Percentiles rank a stretch among this genome's conserved stretches.
Evolutionary conservation across 163 green algal genomes (phyloP).

Genomic region (Chlamydomonas reinhardtii): DNA sequence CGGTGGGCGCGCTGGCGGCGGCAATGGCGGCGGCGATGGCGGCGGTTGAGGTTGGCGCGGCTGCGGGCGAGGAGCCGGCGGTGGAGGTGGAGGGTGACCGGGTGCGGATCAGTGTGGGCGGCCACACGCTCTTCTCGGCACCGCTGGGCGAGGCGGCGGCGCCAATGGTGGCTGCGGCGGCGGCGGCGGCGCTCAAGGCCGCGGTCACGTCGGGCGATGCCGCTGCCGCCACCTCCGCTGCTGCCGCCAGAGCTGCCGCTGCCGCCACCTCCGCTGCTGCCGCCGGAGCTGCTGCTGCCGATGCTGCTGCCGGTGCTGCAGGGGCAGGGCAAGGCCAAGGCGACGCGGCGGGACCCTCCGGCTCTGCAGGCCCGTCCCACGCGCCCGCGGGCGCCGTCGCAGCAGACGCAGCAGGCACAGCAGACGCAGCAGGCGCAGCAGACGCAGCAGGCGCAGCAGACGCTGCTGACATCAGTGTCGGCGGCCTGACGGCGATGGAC

Average conservation of each 20-base stretch:
- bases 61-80: background rate
- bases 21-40: constrained; percentile 8
- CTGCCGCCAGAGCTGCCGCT: background rate
- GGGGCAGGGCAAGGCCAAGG: too few species aligned
- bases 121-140: background rate
- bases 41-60: background rate
- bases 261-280: too few species aligned
- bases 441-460: too few species aligned
- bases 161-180: background rate
- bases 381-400: too few species aligned
- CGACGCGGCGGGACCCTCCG: too few species aligned
- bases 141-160: background rate
- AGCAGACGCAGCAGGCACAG: too few species aligned
- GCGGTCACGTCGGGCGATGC: background rate
- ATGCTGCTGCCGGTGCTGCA: background rate
- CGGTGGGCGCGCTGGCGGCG: background rate
- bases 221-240: too few species aligned
- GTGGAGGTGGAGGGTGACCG: background rate
- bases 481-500: too few species aligned
- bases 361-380: too few species aligned
- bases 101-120: background rate
- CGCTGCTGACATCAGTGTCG: too few species aligned
- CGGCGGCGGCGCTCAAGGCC: background rate
- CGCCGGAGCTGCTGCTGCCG: too few species aligned
- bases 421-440: too few species aligned